Base-by-base conservation (phyloP, 2,329 filamentous ascomycete genomes). In the Xylariaceae sp. region DNA sequence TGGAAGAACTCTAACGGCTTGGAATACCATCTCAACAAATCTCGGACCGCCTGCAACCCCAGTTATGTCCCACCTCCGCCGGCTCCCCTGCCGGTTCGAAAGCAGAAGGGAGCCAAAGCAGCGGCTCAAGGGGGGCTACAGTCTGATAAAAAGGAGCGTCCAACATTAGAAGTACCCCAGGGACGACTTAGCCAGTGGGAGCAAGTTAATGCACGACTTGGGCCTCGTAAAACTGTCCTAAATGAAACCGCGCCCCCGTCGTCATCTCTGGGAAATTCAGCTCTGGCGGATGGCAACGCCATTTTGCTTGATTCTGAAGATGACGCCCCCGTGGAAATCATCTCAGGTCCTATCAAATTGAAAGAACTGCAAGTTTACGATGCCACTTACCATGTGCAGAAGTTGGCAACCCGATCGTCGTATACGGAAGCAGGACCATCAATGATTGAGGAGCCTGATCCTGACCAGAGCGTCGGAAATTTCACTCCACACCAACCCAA, bases 1-100 rank as follows among this genome's bases (percentile, higher is more conserved):
- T 83, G 79, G 78, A 82, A 81, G 62, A 83, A 83, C 45, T 70
- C 77, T 32, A 68, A 79, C 41, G 80, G 80, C 0, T 66, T 83
- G 14, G 78, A 81, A 44, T 83, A 83, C 58, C 80, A 83, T 53
- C 64, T 76, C 12, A 75, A 74, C 32, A 82, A 81, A 57, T 77
- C 80, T 1, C 69, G 69, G 51, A 76, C 75, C 3, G 18, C 70
- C 12, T 83, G 80, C 58, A 83, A 83, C 55, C 74, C 78, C 2
- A 61, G 63, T 48, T 76, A 68, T 42, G 62, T 70, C 14, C 63
- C 69, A 19, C 51, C 54, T 11, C 51, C 63, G 5, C 51, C 55
- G 7, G 58, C 55, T 40, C 52, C 51, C 35, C 51, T 51, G 17
- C 58, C 61, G 10, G 38, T 42, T 11, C 58, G 49, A 14, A 57